Evolutionary conservation across 2,329 filamentous ascomycete species (phyloP).

Genomic region (Ophiostoma piceae): DNA sequence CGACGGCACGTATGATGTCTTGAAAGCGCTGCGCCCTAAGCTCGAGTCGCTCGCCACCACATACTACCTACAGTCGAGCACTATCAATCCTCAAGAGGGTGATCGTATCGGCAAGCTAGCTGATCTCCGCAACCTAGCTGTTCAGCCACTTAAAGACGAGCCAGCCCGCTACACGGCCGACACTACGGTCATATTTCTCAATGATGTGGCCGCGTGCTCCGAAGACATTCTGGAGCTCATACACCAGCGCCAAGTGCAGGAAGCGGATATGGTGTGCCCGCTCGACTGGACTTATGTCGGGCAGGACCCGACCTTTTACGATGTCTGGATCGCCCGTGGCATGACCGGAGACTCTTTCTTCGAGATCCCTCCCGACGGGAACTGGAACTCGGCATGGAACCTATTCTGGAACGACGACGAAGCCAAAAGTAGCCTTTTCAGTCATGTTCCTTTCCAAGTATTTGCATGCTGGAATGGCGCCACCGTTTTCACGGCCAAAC

Average conservation of each 20-base stretch:
- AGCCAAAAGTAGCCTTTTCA: conserved; percentile 34
- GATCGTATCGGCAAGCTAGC: conserved; percentile 68
- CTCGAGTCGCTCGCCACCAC: conserved; percentile 37
- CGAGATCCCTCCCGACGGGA: conserved; percentile 45
- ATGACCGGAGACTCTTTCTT: conserved; percentile 53
- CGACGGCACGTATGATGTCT: conserved; percentile 50
- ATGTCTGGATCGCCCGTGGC: conserved; percentile 51
- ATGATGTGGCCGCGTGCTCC: conserved; percentile 48
- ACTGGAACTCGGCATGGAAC: conserved; percentile 46
- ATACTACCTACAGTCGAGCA: conserved; percentile 42
- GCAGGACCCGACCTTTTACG: conserved; percentile 48
- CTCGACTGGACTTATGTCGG: conserved; percentile 52
- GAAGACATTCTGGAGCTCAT: conserved; percentile 55
- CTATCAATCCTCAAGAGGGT: conserved; percentile 35
- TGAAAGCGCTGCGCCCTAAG: conserved; percentile 38
- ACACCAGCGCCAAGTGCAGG: conserved; percentile 43
- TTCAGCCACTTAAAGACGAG: conserved; percentile 50
- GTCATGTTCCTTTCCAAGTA: conserved; percentile 51
- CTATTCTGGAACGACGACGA: conserved; percentile 49
- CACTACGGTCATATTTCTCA: conserved; percentile 48
- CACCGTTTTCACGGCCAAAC: conserved; percentile 43
- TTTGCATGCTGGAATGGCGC: conserved; percentile 56
- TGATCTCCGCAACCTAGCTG: conserved; percentile 64
- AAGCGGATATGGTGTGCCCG: conserved; percentile 52
- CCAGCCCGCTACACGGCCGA: conserved; percentile 28